Evolutionary conservation across 768 basidiomycete genomes (phyloP), one percentile per base, ranked within the genome.

Genomic region (Phylloporus sp.): DNA sequence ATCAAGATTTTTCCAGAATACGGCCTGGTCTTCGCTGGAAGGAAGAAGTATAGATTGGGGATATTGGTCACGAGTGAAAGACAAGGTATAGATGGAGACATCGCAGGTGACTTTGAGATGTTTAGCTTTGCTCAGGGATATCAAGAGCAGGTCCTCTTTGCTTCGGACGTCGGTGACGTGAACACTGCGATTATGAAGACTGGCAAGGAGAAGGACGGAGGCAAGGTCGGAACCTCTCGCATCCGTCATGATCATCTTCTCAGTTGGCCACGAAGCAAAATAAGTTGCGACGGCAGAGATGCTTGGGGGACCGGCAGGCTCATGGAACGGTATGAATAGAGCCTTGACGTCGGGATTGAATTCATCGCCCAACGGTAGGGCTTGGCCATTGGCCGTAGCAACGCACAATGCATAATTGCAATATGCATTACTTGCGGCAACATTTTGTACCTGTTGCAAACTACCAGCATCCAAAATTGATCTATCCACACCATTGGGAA

Each of bases 41-140:
- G 93, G 94, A 31, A 96, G 76, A 54, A 75, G 72, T 3, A 71
- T 70, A 17, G 81, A 74, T 2, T 68, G 70, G 2, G 85, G 83
- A 71, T 81, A 94, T 49, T 89, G 76, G 44, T 85, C 86, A 36
- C 71, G 74, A 3, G 78, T 80, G 72, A 90, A 94, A 79, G 96
- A 97, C 43, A 99, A 71, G 15, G 90, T 79, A 67, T 87, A 97
- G 40, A 97, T 77, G 13, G 93, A 84, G 26, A 96, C 90, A 57
- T 99, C 96, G 66, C 95, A 98, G 4, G 95, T 97, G 40, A 97
- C 95, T 59, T 90, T 87, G 57, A 98, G 79, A 11, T 87, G 75
- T 71, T 92, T 94, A 33, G 85, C 84, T 71, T 99, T 99, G 77
- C 91, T 93, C 31, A 99, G 75, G 3, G 87, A 84, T 62, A 99